Base-by-base conservation (phyloP, 1,284 basidiomycete species). In the Schizopora paradoxa region DNA sequence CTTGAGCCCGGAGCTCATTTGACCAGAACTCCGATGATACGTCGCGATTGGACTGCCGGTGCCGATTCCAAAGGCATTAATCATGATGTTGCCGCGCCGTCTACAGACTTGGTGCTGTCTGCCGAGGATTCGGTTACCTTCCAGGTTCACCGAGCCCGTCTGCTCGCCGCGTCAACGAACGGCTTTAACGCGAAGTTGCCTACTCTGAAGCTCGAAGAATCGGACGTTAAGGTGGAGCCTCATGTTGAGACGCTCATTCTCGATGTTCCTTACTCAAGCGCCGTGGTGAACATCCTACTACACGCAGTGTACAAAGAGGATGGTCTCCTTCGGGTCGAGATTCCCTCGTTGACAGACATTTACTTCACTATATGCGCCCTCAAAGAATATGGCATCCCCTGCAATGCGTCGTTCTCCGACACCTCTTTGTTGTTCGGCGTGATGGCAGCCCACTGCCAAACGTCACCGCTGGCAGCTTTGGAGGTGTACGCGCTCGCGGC, bases 51-150 rank as follows among this genome's bases (percentile, higher is more conserved):
- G n/a, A n/a, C n/a, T 58, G 81, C 84, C 2, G 77, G 73, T 25
- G 77, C 82, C 5, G 74, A 77, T 39, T 72, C 74, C 48, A 67
- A 74, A 23, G n/a, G n/a, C n/a, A n/a, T n/a, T n/a, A n/a, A n/a
- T n/a, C n/a, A n/a, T n/a, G n/a, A n/a, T n/a, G n/a, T n/a, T n/a
- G n/a, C n/a, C 14, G 54, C 72, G 0, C 59, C 69, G 13, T 67
- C 70, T 1, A 74, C 82, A 2, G 81, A 88, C 59, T 56, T 78
- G 41, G 69, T 82, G 52, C 62, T 87, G 41, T 64, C 85, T 47
- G 79, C 85, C 2, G 72, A 77, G 13, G 86, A 89, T 57, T 72
- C 73, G 6, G 85, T 89, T 31, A 86, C 85, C 61, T 89, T 72
- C 58, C 69, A 68, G 39, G 64, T 65, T 7, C 67, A 70, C 48